Evolutionary conservation across 2,329 filamentous ascomycete genomes (phyloP).

Genomic region (Venturia asperata): DNA sequence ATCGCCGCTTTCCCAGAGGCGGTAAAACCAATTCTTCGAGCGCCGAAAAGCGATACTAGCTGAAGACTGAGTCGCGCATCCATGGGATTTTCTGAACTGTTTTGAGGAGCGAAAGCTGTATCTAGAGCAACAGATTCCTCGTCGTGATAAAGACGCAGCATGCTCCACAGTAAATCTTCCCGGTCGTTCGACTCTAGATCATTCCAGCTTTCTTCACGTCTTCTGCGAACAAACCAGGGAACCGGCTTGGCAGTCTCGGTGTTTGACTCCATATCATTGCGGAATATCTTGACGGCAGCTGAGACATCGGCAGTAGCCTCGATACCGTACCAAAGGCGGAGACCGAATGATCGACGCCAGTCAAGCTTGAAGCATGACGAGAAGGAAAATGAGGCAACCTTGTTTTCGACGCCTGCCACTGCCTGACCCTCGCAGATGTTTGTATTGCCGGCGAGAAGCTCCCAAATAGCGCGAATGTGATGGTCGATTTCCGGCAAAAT

Average conservation of each 20-base stretch:
- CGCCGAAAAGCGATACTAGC: slow-evolving; percentile 54
- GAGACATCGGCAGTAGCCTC: slow-evolving; percentile 61
- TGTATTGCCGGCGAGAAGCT: slow-evolving; percentile 82
- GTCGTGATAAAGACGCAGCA: slow-evolving; percentile 65
- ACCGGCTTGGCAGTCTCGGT: slow-evolving; percentile 61
- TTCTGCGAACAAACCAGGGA: slow-evolving; percentile 62
- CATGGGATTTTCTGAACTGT: slow-evolving; percentile 66
- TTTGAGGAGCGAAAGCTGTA: slow-evolving; percentile 58
- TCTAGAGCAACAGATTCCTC: slow-evolving; percentile 22
- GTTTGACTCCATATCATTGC: slow-evolving; percentile 63
- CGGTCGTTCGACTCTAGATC: slow-evolving; percentile 51
- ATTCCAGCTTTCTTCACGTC: slow-evolving; percentile 52
- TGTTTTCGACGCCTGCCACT: slow-evolving; percentile 61
- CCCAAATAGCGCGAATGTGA: slow-evolving; percentile 78
- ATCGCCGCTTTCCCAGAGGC: slow-evolving; percentile 47
- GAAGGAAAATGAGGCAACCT: slow-evolving; percentile 70
- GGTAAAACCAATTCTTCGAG: slow-evolving; percentile 24
- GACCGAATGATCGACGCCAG: slow-evolving; percentile 88
- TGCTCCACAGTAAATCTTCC: slow-evolving; percentile 78
- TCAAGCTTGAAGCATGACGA: slow-evolving; percentile 77
- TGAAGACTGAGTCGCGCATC: slow-evolving; percentile 79
- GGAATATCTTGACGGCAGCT: slow-evolving; percentile 65
- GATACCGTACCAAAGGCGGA: slow-evolving; percentile 84
- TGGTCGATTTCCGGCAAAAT: slow-evolving; percentile 82
- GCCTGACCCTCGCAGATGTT: slow-evolving; percentile 73